Percentiles rank a stretch among this genome's conserved stretches.
Conservation (phyloP, 2,329 filamentous ascomycete species). For the Xylariaceae sp. region DNA sequence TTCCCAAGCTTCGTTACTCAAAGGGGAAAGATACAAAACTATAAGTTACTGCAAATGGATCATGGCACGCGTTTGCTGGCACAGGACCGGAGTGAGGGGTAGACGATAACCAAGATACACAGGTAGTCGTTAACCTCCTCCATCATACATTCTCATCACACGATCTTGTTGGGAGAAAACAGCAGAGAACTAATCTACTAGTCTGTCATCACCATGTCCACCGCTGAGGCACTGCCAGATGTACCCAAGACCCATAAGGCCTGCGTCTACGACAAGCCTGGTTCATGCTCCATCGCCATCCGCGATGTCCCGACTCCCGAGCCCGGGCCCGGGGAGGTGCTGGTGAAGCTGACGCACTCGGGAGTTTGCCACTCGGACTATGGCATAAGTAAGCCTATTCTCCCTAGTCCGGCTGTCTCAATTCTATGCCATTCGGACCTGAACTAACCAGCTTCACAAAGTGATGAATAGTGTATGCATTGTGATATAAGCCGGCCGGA, state of each 20-base stretch:
- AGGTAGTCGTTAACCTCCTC: neutral
- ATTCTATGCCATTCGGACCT: neutral
- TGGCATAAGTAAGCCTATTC: conserved; percentile 14
- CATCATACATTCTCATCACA: conserved; percentile 9
- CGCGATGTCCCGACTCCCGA: conserved; percentile 18
- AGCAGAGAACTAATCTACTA: neutral
- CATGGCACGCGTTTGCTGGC: neutral
- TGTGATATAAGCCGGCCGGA: neutral
- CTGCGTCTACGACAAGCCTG: conserved; percentile 19
- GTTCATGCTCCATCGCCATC: conserved; percentile 16
- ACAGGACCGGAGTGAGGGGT: neutral
- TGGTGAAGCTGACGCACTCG: conserved; percentile 23
- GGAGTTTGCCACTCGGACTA: conserved; percentile 22
- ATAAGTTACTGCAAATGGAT: neutral
- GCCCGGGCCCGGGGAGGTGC: conserved; percentile 16
- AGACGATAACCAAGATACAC: neutral
- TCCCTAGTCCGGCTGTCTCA: neutral
- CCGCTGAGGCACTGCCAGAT: neutral
- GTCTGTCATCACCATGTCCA: conserved; percentile 1
- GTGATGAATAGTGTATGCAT: conserved; percentile 20
- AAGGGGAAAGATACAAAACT: neutral
- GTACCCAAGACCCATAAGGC: conserved; percentile 21
- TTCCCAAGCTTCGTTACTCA: neutral
- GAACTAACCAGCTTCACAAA: conserved; percentile 1
- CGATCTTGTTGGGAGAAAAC: neutral